Percentiles rank a stretch among this genome's conserved stretches.
Conservation (phyloP, 345 rosid genomes). For the Euclidium syriacum region DNA sequence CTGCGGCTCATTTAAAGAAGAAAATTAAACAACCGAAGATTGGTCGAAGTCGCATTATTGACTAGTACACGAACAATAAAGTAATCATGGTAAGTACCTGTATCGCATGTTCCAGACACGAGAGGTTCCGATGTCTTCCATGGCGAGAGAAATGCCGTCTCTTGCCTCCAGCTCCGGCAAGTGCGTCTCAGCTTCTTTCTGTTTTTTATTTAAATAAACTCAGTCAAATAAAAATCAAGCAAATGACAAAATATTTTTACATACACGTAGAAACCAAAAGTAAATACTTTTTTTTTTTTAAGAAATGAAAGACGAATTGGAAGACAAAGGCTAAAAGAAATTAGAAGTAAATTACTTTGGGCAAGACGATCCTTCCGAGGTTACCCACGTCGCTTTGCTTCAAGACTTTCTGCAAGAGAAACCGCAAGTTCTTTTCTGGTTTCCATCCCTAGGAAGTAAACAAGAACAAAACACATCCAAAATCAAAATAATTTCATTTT, state of each 20-base stretch:
- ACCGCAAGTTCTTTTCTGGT: constrained; percentile 85
- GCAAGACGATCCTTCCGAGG: constrained; percentile 92
- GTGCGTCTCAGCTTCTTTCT: constrained; percentile 98
- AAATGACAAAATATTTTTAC: background rate
- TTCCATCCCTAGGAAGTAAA: constrained; percentile 63
- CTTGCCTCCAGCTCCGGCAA: constrained; percentile 94
- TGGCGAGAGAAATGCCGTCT: constrained; percentile 91
- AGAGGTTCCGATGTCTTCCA: constrained; percentile 98
- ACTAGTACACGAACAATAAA: background rate
- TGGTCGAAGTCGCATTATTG: background rate
- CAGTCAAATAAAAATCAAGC: background rate
- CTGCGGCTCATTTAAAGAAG: constrained; percentile 49
- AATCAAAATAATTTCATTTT: background rate
- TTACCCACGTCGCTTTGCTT: constrained; percentile 99
- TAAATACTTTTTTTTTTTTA: background rate
- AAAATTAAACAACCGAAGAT: background rate
- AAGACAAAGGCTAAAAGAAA: constrained; percentile 14
- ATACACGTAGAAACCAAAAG: background rate
- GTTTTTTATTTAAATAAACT: background rate
- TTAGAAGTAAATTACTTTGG: constrained; percentile 48
- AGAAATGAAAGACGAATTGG: background rate
- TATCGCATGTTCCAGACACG: constrained; percentile 98
- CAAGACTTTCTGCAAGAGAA: constrained; percentile 92
- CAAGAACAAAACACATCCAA: background rate
- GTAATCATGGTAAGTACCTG: constrained; percentile 37